Percentiles rank a stretch among this genome's conserved stretches.
Conservation (phyloP, 306 rosid genomes). For the Quercus agrifolia region DNA sequence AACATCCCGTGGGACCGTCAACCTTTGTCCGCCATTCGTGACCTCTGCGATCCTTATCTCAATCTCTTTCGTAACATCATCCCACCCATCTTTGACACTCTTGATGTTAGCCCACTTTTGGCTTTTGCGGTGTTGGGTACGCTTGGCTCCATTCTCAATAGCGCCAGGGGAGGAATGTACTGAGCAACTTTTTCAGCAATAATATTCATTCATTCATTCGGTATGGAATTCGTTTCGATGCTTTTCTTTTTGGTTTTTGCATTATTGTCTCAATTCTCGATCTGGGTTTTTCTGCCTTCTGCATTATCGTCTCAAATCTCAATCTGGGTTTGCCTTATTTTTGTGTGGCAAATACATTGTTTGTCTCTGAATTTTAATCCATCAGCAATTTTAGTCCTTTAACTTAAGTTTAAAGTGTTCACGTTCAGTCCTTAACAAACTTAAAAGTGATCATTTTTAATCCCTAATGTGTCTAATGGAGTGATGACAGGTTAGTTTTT, state of each 20-base stretch:
- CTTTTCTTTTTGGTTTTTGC: neutral
- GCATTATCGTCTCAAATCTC: too few species aligned
- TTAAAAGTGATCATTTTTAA: too few species aligned
- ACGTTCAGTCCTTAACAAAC: too few species aligned
- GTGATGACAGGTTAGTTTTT: too few species aligned
- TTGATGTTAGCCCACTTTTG: constrained; percentile 87
- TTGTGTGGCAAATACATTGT: too few species aligned
- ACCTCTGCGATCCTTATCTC: constrained; percentile 89
- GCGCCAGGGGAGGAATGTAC: constrained; percentile 18
- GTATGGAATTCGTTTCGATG: neutral
- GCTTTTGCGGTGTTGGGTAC: constrained; percentile 89
- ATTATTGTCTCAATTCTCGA: too few species aligned
- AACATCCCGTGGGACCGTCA: constrained; percentile 94
- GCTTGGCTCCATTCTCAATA: constrained; percentile 60
- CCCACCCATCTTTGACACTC: constrained; percentile 79
- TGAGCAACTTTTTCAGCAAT: neutral
- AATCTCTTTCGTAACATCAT: constrained; percentile 79
- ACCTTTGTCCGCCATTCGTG: constrained; percentile 83
- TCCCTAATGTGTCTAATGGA: too few species aligned
- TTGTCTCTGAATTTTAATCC: too few species aligned
- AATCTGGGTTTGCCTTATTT: too few species aligned
- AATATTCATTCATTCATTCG: neutral
- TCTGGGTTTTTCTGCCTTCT: too few species aligned
- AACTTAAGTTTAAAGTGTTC: too few species aligned
- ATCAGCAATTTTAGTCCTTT: too few species aligned